Evolutionary conservation across 2,329 filamentous ascomycete genomes (phyloP).

Genomic region (Tolypocladium ovalisporum): DNA sequence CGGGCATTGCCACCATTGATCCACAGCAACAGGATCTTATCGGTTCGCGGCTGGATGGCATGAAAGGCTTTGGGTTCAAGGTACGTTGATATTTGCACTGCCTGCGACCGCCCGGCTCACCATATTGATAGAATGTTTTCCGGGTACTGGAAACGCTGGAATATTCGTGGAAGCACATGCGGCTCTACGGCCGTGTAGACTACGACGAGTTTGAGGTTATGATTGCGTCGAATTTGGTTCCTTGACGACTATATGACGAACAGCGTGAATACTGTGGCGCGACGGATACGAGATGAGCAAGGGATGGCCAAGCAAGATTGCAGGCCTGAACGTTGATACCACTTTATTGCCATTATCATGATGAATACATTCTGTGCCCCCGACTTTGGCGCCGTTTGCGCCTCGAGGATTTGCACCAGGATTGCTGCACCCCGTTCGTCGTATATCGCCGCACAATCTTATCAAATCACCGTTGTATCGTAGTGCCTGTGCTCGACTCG

Average conservation of each 20-base stretch:
- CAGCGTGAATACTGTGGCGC: neutral
- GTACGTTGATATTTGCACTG: neutral
- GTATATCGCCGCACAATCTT: too few relatives aligned
- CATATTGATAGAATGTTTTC: constrained; percentile 1
- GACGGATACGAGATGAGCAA: too few relatives aligned
- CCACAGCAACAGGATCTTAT: neutral
- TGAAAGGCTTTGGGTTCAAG: constrained; percentile 4
- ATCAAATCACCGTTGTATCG: too few relatives aligned
- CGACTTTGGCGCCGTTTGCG: neutral
- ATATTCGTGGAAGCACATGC: constrained; percentile 3
- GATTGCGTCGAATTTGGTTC: constrained; percentile 5
- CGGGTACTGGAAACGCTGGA: constrained; percentile 7
- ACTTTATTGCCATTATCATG: neutral
- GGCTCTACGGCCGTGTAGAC: neutral
- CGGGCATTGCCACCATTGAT: constrained; percentile 3
- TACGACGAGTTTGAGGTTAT: constrained; percentile 5
- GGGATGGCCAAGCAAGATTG: neutral
- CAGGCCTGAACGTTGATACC: neutral
- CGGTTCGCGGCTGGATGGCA: neutral
- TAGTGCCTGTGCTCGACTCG: too few relatives aligned
- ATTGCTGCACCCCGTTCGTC: too few relatives aligned
- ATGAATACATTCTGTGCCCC: neutral
- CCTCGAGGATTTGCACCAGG: too few relatives aligned
- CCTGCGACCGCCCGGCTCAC: neutral
- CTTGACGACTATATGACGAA: neutral